Conservation (phyloP, 2,329 filamentous ascomycete species). For the Exophiala oligosperma region DNA sequence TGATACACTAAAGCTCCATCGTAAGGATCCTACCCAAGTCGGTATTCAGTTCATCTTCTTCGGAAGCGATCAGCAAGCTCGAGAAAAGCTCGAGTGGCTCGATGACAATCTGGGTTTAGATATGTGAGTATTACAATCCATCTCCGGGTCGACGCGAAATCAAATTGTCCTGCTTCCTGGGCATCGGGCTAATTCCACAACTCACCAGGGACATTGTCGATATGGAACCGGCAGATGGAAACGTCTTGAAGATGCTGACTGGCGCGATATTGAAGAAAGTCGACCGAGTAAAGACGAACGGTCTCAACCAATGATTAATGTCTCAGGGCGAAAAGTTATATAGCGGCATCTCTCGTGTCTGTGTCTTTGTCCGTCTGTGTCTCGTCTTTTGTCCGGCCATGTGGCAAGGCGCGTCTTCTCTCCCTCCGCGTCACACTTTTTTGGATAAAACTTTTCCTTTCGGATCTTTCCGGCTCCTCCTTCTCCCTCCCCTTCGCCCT, state of each 20-base stretch:
- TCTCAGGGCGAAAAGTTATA: too few relatives aligned
- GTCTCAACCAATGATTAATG: neutral
- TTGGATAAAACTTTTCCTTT: too few relatives aligned
- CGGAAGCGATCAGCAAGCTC: neutral
- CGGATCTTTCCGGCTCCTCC: too few relatives aligned
- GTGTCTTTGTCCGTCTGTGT: too few relatives aligned
- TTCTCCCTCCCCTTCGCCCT: too few relatives aligned
- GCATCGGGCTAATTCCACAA: neutral
- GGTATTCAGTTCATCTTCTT: neutral
- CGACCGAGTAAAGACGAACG: neutral
- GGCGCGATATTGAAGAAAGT: neutral
- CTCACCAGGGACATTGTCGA: neutral
- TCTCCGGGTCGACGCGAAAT: neutral
- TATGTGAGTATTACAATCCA: neutral
- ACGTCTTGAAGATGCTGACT: slow-evolving; percentile 5
- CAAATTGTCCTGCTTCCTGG: neutral
- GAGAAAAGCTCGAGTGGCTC: neutral
- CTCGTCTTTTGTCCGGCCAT: too few relatives aligned
- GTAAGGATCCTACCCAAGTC: neutral
- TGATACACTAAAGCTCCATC: neutral
- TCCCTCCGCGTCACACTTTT: too few relatives aligned
- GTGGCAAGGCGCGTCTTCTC: too few relatives aligned
- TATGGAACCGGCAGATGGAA: slow-evolving; percentile 1
- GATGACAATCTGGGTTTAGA: neutral
- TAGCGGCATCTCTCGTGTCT: too few relatives aligned